Conservation (phyloP, 345 rosid species). For the Murraya koenigii region DNA sequence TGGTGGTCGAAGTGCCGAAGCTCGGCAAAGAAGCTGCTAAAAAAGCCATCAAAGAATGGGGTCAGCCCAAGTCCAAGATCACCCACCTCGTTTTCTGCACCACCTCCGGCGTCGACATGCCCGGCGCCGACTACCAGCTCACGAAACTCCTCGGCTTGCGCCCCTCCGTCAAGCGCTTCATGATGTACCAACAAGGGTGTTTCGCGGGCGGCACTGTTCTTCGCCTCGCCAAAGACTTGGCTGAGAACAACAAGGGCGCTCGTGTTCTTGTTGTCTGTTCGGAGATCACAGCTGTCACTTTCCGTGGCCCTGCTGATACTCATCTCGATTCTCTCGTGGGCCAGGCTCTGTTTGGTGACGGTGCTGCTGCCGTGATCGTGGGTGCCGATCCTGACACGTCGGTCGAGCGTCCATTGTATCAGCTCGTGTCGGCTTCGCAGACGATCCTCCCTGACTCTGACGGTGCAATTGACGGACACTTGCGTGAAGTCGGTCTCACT, state of each 20-base stretch:
- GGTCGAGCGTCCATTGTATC: slow-evolving; percentile 54
- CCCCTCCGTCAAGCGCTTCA: slow-evolving; percentile 68
- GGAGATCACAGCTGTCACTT: slow-evolving; percentile 73
- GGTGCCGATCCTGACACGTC: slow-evolving; percentile 58
- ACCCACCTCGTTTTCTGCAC: slow-evolving; percentile 85
- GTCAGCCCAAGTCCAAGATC: slow-evolving; percentile 81
- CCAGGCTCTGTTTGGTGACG: slow-evolving; percentile 70
- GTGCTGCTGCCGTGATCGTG: slow-evolving; percentile 63
- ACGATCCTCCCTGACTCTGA: slow-evolving; percentile 74
- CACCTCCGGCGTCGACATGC: slow-evolving; percentile 88
- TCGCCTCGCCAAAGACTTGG: slow-evolving; percentile 77
- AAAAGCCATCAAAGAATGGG: slow-evolving; percentile 83
- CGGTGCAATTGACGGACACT: slow-evolving; percentile 67
- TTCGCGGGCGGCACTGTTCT: slow-evolving; percentile 84
- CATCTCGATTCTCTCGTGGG: slow-evolving; percentile 71
- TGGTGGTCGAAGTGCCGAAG: slow-evolving; percentile 77
- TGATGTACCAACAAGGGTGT: slow-evolving; percentile 76
- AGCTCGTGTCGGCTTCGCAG: slow-evolving; percentile 64
- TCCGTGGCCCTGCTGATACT: slow-evolving; percentile 73
- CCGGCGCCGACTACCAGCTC: slow-evolving; percentile 91
- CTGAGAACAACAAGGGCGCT: slow-evolving; percentile 75
- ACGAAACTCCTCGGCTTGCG: slow-evolving; percentile 80
- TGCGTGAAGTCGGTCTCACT: slow-evolving; percentile 68
- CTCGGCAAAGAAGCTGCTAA: slow-evolving; percentile 76
- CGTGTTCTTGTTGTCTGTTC: slow-evolving; percentile 80